Conservation (phyloP, 768 basidiomycete species). For the Psilocybe cyanescens region DNA sequence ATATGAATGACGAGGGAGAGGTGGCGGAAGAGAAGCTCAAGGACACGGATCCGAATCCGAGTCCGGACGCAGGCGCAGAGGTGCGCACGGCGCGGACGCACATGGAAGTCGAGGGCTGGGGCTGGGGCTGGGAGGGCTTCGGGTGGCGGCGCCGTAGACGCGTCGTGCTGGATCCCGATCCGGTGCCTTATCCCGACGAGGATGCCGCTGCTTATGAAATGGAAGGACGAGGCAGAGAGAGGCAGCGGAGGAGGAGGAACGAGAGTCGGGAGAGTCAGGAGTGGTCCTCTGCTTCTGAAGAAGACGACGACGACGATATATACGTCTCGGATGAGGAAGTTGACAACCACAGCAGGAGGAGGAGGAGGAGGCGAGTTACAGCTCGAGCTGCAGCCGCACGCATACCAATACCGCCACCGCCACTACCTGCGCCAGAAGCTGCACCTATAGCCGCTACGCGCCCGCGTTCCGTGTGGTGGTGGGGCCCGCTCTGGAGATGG, state of each 20-base stretch:
- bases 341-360: background rate
- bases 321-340: slow-evolving; percentile 18
- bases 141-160: slow-evolving; percentile 35
- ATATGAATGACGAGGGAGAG: background rate
- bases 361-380: background rate
- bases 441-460: slow-evolving; percentile 16
- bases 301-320: slow-evolving; percentile 21
- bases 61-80: too few species aligned
- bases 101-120: slow-evolving; percentile 35
- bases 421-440: background rate
- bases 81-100: background rate
- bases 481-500: slow-evolving; percentile 79
- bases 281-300: slow-evolving; percentile 8
- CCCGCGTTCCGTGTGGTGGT: slow-evolving; percentile 70
- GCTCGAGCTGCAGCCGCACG: background rate
- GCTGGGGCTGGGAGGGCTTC: slow-evolving; percentile 81
- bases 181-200: background rate
- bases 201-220: background rate
- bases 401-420: background rate
- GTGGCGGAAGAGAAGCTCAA: too few species aligned
- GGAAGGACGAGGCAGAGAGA: background rate
- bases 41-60: too few species aligned
- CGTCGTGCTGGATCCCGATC: background rate
- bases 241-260: slow-evolving; percentile 5
- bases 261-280: slow-evolving; percentile 13